Conservation (phyloP, 108 stramenopile species). For the Hondaea fermentalgiana region DNA sequence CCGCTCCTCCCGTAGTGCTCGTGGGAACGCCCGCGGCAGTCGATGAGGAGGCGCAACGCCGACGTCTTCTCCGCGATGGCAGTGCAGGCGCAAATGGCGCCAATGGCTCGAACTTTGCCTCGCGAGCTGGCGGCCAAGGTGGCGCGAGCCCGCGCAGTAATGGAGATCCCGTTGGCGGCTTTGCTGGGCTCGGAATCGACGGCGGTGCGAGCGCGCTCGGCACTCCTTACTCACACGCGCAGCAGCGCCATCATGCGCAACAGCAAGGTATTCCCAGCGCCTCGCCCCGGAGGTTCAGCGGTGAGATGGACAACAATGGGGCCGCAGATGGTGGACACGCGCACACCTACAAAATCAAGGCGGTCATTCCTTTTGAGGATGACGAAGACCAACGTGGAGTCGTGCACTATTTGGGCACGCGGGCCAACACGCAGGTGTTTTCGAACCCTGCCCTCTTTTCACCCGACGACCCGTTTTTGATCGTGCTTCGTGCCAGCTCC, state of each 20-base stretch:
- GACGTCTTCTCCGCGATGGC: neutral
- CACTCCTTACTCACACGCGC: neutral
- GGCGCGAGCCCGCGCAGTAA: too few relatives aligned
- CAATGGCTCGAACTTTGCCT: neutral
- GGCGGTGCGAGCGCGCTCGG: too few relatives aligned
- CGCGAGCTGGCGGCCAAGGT: too few relatives aligned
- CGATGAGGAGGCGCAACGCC: neutral
- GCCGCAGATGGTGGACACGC: neutral
- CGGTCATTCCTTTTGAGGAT: neutral
- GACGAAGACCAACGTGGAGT: neutral
- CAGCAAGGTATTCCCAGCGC: neutral
- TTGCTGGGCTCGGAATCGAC: too few relatives aligned
- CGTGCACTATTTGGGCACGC: neutral
- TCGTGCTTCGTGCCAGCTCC: neutral
- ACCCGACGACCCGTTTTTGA: neutral
- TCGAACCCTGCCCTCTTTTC: constrained; percentile 14
- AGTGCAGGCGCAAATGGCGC: neutral
- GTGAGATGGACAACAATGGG: neutral
- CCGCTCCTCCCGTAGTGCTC: neutral
- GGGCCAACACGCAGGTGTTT: neutral
- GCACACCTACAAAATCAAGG: neutral
- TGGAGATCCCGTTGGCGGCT: too few relatives aligned
- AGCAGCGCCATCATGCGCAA: neutral
- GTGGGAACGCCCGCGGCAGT: neutral
- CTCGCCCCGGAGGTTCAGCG: neutral